Conservation (phyloP, 768 basidiomycete species). For the Naganishia randhawae region DNA sequence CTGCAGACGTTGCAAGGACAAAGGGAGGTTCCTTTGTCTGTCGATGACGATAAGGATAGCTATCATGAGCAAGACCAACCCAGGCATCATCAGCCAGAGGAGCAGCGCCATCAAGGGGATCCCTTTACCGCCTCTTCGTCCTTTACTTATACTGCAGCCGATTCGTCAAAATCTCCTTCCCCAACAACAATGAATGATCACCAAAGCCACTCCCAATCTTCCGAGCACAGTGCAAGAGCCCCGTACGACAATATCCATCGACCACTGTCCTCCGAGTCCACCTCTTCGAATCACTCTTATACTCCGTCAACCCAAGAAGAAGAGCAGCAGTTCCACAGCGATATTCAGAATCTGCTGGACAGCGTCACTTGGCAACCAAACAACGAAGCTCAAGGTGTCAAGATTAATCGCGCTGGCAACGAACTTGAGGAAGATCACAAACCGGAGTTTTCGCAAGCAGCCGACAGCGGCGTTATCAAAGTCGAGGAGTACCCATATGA, state of each 20-base stretch:
- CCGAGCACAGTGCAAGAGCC: neutral
- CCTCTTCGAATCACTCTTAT: slow-evolving; percentile 5
- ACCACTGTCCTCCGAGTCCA: neutral
- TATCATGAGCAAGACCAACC: neutral
- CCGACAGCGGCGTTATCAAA: neutral
- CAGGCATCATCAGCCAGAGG: neutral
- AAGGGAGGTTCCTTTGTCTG: slow-evolving; percentile 21
- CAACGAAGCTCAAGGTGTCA: neutral
- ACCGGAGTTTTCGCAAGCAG: neutral
- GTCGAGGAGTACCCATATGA: neutral
- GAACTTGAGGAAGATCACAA: neutral
- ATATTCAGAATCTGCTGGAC: neutral
- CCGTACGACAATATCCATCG: neutral
- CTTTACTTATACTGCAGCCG: slow-evolving; percentile 12
- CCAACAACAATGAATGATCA: neutral
- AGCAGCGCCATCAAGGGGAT: slow-evolving; percentile 19
- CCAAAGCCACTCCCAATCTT: neutral
- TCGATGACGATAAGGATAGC: neutral
- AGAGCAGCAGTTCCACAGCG: slow-evolving; percentile 8
- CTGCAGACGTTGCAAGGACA: slow-evolving; percentile 19
- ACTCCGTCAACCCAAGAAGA: slow-evolving; percentile 7
- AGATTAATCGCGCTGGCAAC: neutral
- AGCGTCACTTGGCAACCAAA: slow-evolving; percentile 9
- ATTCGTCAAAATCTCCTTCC: neutral
- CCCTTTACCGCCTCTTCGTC: slow-evolving; percentile 18